Conservation (phyloP, 306 rosid genomes). For the Luffa aegyptiaca region DNA sequence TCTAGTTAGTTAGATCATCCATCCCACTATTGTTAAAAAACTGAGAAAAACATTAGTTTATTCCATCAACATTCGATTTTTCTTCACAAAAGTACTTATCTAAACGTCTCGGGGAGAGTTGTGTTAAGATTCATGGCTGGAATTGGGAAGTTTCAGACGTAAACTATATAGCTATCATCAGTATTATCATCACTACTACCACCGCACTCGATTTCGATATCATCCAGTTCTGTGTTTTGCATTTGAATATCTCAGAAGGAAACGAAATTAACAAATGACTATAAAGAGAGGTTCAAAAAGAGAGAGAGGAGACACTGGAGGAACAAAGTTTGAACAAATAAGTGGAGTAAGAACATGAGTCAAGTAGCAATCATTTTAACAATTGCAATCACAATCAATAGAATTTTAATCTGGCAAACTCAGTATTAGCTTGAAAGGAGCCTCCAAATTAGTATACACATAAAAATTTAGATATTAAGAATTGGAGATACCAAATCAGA, state of each 20-base stretch:
- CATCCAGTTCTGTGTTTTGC: neutral
- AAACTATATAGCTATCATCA: no score
- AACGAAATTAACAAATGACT: neutral
- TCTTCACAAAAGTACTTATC: no score
- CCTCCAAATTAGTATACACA: constrained; percentile 20
- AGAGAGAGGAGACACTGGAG: no score
- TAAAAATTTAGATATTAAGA: constrained; percentile 23
- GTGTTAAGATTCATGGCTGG: no score
- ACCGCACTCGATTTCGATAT: neutral
- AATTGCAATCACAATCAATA: constrained; percentile 7
- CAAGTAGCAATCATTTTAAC: constrained; percentile 10
- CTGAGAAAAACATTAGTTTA: no score
- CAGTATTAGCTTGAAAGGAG: constrained; percentile 38
- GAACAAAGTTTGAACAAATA: neutral
- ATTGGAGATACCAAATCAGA: constrained; percentile 31
- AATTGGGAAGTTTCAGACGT: no score
- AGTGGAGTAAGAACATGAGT: neutral
- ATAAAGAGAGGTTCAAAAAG: neutral
- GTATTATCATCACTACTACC: no score
- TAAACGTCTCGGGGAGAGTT: no score
- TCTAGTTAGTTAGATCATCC: no score
- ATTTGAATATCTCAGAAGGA: neutral
- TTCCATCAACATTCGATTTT: no score
- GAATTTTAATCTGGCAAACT: constrained; percentile 4
- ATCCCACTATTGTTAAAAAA: no score